Evolutionary conservation across 257 asterid genomes (phyloP), one percentile per base, ranked within the genome.

Genomic region (Plantago ovata): DNA sequence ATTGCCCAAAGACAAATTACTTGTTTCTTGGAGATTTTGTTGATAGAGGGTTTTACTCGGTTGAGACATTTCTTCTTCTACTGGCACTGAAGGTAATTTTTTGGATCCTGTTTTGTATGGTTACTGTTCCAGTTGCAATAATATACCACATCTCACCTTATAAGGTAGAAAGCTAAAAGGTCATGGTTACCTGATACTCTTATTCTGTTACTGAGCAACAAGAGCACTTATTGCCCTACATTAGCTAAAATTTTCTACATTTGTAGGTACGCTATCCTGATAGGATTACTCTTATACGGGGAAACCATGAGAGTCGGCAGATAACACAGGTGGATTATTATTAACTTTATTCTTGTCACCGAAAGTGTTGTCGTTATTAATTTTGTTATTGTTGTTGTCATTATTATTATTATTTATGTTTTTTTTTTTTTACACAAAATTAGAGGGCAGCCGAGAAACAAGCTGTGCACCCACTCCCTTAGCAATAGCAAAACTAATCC

Each of bases 251-350:
- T 42, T 49, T 51, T n/a, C 39, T 69, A 46, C 43, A 32, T 66
- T 70, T 72, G 67, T 75, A 92, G 98, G 98, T 92, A 65, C 78
- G 98, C 20, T 92, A 88, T 78, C 96, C 98, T 9, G 96, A 92
- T 72, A 83, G 98, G 72, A 92, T 92, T 71, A 92, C 98, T 28
- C 87, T 92, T 60, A 88, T 92, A 62, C 77, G 98, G 72, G 98
- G 98, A 50, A 91, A 91, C 82, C 98, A 91, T 56, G 98, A 91
- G 81, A 87, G 98, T 75, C 87, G 95, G 46, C 98, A 92, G 75
- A 92, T 92, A 61, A 92, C 98, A 63, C 98, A 92, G 96, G 98
- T 92, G 66, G 64, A 62, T 28, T 8, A 28, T 28, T 8, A 28
- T 28, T 8, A 28, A 6, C 7, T 24, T 28, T 28, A 28, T 3